phyloP scores from a whole-genome alignment of 495 filamentous ascomycete species.

The Durotheca rogersii region DNA sequence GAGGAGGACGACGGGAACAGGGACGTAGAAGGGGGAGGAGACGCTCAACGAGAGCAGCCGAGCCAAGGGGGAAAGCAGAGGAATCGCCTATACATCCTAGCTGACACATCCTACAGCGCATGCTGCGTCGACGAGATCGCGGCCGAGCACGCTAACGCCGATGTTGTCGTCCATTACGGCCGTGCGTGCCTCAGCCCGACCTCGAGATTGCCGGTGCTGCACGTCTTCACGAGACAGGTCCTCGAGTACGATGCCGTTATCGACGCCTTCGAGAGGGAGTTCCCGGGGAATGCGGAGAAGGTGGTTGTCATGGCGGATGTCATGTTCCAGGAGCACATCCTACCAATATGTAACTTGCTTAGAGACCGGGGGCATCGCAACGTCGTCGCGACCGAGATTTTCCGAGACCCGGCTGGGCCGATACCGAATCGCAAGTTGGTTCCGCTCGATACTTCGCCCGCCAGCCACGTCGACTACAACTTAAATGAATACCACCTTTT shows the following conservation, averaged over 20 bases:
- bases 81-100: slow-evolving; percentile 75
- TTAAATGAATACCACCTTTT: slow-evolving; percentile 77
- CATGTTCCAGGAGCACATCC: slow-evolving; percentile 73
- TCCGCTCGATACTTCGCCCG: not conserved
- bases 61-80: slow-evolving; percentile 14
- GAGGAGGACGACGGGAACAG: slow-evolving; percentile 8
- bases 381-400: slow-evolving; percentile 66
- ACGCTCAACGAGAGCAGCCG: not conserved
- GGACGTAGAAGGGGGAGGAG: not conserved
- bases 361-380: slow-evolving; percentile 62
- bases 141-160: slow-evolving; percentile 87
- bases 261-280: slow-evolving; percentile 65
- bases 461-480: slow-evolving; percentile 29
- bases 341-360: slow-evolving; percentile 27
- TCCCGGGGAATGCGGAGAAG: slow-evolving; percentile 60
- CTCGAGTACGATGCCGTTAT: slow-evolving; percentile 61
- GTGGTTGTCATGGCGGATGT: slow-evolving; percentile 88
- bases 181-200: slow-evolving; percentile 90
- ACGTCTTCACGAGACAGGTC: slow-evolving; percentile 78
- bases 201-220: slow-evolving; percentile 82
- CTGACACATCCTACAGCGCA: slow-evolving; percentile 93
- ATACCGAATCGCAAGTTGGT: slow-evolving; percentile 77
- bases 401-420: slow-evolving; percentile 74
- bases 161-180: slow-evolving; percentile 94
- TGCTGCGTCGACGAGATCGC: slow-evolving; percentile 98